A percentile compares a stretch with the other conserved stretches of the same genome.
Evolutionary conservation across 192 early-diverging fungal genomes (phyloP).

Genomic region (Linnemannia zychae): DNA sequence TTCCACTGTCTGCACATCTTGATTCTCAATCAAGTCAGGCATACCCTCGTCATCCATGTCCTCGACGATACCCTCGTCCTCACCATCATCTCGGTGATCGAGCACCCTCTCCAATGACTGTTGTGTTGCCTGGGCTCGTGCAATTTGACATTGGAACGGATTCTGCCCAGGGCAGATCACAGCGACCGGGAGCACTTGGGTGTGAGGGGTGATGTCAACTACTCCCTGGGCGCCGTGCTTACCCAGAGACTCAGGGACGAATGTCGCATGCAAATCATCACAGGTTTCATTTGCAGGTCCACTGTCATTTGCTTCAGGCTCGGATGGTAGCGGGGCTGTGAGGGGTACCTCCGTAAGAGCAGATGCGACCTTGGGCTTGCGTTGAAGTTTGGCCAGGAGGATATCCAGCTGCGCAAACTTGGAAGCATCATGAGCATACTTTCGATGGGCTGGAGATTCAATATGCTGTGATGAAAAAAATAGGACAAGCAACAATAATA

Average conservation of each 20-base stretch:
- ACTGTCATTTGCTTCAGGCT: not conserved
- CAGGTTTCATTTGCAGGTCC: not conserved
- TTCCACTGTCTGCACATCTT: too few species aligned
- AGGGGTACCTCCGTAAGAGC: not conserved
- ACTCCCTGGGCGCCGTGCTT: not conserved
- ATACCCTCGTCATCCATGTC: not conserved
- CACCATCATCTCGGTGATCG: not conserved
- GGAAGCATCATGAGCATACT: slow-evolving; percentile 25
- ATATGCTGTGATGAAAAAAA: slow-evolving; percentile 21
- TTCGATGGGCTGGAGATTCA: slow-evolving; percentile 22
- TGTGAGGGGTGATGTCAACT: not conserved
- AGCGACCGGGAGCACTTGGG: not conserved
- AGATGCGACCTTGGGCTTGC: slow-evolving; percentile 18
- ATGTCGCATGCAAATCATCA: not conserved
- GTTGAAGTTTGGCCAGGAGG: slow-evolving; percentile 15
- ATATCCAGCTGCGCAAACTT: slow-evolving; percentile 35
- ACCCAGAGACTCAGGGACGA: not conserved
- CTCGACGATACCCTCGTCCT: not conserved
- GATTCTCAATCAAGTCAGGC: not conserved
- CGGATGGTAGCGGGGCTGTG: not conserved
- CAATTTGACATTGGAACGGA: not conserved
- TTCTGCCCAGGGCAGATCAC: not conserved
- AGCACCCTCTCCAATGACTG: too few species aligned
- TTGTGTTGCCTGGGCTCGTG: not conserved
- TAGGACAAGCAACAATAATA: not conserved